Percentiles rank a stretch among this genome's conserved stretches.
Evolutionary conservation across 257 asterid genomes (phyloP).

Genomic region (Solanum chmielewskii): DNA sequence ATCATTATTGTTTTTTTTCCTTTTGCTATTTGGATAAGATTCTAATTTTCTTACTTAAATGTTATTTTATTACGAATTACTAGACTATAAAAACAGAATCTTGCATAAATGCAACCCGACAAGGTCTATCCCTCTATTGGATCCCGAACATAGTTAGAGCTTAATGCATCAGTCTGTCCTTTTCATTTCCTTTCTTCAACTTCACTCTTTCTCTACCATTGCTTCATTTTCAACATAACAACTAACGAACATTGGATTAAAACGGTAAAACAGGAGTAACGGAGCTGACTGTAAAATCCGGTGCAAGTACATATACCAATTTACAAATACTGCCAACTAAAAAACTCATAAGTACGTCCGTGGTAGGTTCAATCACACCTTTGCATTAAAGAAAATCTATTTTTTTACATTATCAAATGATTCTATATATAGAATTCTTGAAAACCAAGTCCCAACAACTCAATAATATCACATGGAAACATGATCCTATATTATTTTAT

Average conservation of each 20-base stretch:
- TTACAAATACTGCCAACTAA: background rate
- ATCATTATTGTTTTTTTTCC: background rate
- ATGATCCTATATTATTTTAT: background rate
- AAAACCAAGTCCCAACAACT: background rate
- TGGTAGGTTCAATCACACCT: background rate
- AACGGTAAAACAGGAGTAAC: background rate
- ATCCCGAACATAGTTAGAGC: background rate
- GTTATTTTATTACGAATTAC: background rate
- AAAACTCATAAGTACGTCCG: background rate
- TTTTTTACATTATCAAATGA: background rate
- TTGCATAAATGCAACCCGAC: background rate
- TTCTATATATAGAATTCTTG: background rate
- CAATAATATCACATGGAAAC: background rate
- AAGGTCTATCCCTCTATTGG: background rate
- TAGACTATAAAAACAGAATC: background rate
- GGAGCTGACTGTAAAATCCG: background rate
- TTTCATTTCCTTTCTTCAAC: background rate
- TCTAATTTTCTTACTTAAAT: background rate
- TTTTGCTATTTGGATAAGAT: background rate
- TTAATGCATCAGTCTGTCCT: background rate
- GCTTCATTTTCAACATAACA: background rate
- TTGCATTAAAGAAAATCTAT: background rate
- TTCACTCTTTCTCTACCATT: background rate
- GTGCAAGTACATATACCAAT: background rate
- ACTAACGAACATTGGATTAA: background rate